Base-by-base conservation (phyloP, 495 filamentous ascomycete species). In the Penicillium robsamsonii region DNA sequence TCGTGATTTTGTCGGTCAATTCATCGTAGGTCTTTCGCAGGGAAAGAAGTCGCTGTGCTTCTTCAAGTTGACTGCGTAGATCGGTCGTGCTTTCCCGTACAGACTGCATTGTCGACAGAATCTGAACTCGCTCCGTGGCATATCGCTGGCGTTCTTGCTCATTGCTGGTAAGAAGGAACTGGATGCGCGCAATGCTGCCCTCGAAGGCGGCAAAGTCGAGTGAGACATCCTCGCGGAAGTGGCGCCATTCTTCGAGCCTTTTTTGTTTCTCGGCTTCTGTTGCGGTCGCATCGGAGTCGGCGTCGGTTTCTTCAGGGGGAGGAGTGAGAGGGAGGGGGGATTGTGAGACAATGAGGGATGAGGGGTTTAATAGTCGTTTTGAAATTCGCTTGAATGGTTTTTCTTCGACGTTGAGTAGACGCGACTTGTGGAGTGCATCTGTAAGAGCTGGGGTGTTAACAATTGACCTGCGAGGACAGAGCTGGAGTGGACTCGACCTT, bases 191-290 rank as follows among this genome's bases (percentile, higher is more conserved):
- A 60, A 97, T 87, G 69, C 84, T 89, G 68, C 83, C 87, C 70
- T 96, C 91, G 68, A 97, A 92, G 38, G 89, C 86, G 18, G 88
- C 87, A 64, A 97, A 94, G 74, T 99, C 94, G 48, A 96, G 82
- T 1, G 88, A 82, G 15, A 93, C 82, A 63, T 97, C 93, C 61
- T 95, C 88, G 37, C 84, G 85, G 62, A 89, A 86, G 58, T 79
- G 82, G 53, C 70, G 77, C 66, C 79, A 80, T 59, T 81, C 71
- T 41, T 85, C 75, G 11, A 80, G 68, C 62, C 68, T 75, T 67
- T 81, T 81, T 67, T 75, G 73, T 55, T 65, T 69, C 47, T 74
- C 67, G 33, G 63, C 46, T 57, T 79, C 73, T 10, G 63, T 60
- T 9, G 57, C 56, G 48, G 60, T 50, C 37, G 68, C 58, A 40